Percentiles rank a stretch among this genome's conserved stretches.
Conservation (phyloP, 192 early-diverging fungal species). For the Chytriomyces sp. region DNA sequence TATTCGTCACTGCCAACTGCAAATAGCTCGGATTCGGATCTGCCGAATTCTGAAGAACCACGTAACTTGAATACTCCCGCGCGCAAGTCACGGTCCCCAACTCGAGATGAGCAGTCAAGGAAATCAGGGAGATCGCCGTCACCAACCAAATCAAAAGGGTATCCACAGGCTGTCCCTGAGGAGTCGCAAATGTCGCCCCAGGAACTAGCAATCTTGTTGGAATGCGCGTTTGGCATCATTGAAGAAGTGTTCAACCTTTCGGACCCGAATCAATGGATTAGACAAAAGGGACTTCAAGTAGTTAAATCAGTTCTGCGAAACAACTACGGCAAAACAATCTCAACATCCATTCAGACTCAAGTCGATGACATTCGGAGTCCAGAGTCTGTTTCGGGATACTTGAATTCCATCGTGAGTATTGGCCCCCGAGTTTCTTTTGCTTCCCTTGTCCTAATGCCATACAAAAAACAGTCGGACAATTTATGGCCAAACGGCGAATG, state of each 20-base stretch:
- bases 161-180: neutral
- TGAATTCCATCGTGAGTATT: slow-evolving; percentile 29
- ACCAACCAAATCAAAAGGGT: neutral
- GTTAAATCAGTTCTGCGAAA: slow-evolving; percentile 50
- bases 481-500: slow-evolving; percentile 50
- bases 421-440: neutral
- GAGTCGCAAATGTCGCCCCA: slow-evolving; percentile 28
- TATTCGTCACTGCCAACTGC: neutral
- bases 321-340: slow-evolving; percentile 45
- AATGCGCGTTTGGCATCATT: slow-evolving; percentile 50
- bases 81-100: neutral
- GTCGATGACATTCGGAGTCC: slow-evolving; percentile 16
- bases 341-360: slow-evolving; percentile 31
- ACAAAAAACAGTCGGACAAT: slow-evolving; percentile 12
- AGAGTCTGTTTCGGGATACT: slow-evolving; percentile 36
- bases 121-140: neutral
- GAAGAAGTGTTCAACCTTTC: slow-evolving; percentile 54
- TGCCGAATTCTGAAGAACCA: neutral
- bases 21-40: neutral
- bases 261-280: slow-evolving; percentile 51
- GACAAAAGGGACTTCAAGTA: slow-evolving; percentile 50
- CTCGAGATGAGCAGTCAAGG: neutral
- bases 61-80: neutral
- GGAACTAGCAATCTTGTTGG: slow-evolving; percentile 50
- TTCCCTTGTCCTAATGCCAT: neutral